phyloP scores from a whole-genome alignment of 768 basidiomycete genomes.

The Suillus bovinus region DNA sequence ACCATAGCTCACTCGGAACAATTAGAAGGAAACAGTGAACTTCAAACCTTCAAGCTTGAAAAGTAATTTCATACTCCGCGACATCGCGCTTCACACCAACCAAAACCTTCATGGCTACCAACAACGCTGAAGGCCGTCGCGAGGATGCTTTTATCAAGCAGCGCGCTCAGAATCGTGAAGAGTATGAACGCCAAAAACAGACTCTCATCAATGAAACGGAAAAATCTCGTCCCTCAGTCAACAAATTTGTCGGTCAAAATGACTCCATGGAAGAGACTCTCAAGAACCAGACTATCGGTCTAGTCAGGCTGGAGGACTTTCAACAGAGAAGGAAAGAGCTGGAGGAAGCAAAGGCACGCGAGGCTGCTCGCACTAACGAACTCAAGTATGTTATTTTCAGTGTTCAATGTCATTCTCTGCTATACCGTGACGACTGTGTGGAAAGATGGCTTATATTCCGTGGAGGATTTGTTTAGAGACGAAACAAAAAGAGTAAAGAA shows the following conservation, averaged over 20 bases:
- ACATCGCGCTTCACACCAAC: conserved; percentile 12
- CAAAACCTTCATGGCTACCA: conserved; percentile 61
- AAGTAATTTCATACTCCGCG: conserved; percentile 28
- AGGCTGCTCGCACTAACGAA: conserved; percentile 82
- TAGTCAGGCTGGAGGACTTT: conserved; percentile 91
- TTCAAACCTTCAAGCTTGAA: conserved; percentile 11
- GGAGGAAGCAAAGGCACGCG: conserved; percentile 88
- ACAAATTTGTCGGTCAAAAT: conserved; percentile 91
- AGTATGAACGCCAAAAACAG: conserved; percentile 80
- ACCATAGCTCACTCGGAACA: conserved; percentile 52
- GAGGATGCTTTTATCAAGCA: conserved; percentile 86
- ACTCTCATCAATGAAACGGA: conserved; percentile 86
- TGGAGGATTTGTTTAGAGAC: conserved; percentile 88
- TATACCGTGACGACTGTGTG: conserved; percentile 12
- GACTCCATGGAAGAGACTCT: conserved; percentile 94
- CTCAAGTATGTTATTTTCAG: conserved; percentile 70
- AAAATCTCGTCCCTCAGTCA: conserved; percentile 83
- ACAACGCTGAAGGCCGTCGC: conserved; percentile 80
- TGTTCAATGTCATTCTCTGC: conserved; percentile 26
- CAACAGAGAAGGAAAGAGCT: conserved; percentile 85
- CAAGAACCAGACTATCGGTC: conserved; percentile 88
- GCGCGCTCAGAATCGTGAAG: conserved; percentile 75
- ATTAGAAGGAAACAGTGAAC: conserved; percentile 3
- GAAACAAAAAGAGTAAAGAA: conserved; percentile 88
- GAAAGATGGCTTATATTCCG: conserved; percentile 64